phyloP scores from a whole-genome alignment of 306 rosid genomes.

The Dicorynia guianensis region DNA sequence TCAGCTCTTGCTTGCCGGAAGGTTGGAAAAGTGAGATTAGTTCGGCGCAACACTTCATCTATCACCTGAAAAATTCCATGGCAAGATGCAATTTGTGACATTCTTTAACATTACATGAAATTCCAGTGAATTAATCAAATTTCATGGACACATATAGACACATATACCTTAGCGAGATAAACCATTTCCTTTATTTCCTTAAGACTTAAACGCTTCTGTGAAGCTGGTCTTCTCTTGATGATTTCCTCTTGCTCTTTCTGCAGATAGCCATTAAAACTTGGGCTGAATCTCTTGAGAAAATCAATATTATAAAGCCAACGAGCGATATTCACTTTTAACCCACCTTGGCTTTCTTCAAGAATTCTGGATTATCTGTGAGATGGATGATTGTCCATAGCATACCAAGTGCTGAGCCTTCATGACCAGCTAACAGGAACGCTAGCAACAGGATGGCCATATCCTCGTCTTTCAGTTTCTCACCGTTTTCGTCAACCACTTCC shows the following conservation, averaged over 20 bases:
- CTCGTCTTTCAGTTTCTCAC: slow-evolving; percentile 48
- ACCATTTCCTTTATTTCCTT: slow-evolving; percentile 55
- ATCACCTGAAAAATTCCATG: slow-evolving; percentile 37
- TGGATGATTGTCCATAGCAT: background rate
- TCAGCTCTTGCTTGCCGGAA: slow-evolving; percentile 57
- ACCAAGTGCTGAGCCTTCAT: background rate
- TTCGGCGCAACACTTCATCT: slow-evolving; percentile 51
- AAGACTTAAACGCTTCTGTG: slow-evolving; percentile 39
- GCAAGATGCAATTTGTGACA: background rate
- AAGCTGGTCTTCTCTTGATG: slow-evolving; percentile 34
- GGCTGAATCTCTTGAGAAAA: too few species aligned
- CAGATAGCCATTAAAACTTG: background rate
- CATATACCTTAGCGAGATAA: slow-evolving; percentile 52
- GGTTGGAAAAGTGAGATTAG: slow-evolving; percentile 40
- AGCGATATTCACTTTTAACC: background rate
- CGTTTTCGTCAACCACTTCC: slow-evolving; percentile 50
- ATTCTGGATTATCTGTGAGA: background rate
- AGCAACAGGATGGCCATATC: slow-evolving; percentile 52
- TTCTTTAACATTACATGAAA: background rate
- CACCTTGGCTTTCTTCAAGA: slow-evolving; percentile 29
- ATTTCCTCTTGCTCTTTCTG: slow-evolving; percentile 65
- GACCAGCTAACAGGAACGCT: slow-evolving; percentile 24
- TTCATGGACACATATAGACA: background rate
- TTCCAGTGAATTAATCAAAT: too few species aligned
- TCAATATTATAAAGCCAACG: too few species aligned